Percentiles rank a stretch among this genome's conserved stretches.
Conservation (phyloP, 306 rosid species). For the Prunus dulcis region DNA sequence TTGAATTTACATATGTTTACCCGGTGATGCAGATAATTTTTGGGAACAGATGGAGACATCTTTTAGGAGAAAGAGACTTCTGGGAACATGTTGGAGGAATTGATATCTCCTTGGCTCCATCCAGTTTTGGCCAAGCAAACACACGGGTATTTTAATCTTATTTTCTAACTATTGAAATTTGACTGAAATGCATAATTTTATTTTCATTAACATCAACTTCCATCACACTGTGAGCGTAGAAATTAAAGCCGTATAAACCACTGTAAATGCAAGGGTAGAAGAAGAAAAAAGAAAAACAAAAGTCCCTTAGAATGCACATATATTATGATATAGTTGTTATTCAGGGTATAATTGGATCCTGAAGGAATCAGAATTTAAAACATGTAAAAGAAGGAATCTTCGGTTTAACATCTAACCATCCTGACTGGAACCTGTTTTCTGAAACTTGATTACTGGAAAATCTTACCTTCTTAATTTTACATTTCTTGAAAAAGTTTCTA, state of each 20-base stretch:
- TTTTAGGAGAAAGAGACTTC: slow-evolving; percentile 83
- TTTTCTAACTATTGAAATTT: not conserved
- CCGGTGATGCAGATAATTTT: slow-evolving; percentile 72
- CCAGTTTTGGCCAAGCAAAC: slow-evolving; percentile 98
- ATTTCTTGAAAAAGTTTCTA: not conserved
- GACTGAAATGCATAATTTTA: not conserved
- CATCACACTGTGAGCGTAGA: not conserved
- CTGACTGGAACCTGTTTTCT: not conserved
- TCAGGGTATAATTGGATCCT: not conserved
- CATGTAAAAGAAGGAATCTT: not conserved
- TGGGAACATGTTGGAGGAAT: slow-evolving; percentile 98
- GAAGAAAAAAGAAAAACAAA: not conserved
- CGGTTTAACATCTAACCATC: not conserved
- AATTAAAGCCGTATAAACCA: not conserved
- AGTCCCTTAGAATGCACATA: not conserved
- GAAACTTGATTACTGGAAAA: not conserved
- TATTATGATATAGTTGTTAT: not conserved
- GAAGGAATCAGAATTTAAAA: not conserved
- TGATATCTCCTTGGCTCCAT: slow-evolving; percentile 85
- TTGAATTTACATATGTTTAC: slow-evolving; percentile 19
- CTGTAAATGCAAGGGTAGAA: no score
- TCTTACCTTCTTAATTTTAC: not conserved
- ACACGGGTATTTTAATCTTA: slow-evolving; percentile 55
- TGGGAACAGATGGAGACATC: slow-evolving; percentile 97
- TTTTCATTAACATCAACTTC: not conserved